Base-by-base conservation (phyloP, 179 eudicot species). In the Silene coronaria region DNA sequence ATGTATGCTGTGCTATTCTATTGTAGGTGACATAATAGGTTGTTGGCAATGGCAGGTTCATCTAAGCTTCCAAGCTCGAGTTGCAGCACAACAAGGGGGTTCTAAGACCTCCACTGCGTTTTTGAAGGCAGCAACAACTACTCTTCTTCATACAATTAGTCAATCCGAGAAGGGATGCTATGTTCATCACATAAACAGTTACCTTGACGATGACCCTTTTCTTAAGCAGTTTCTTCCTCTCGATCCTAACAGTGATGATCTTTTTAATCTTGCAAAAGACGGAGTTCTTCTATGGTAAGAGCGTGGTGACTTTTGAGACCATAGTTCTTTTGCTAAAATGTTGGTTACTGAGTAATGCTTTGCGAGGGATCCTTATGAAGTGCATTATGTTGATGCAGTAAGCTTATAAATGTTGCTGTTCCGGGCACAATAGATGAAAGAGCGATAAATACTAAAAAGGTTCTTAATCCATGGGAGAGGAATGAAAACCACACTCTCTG, bases 401-500 rank as follows among this genome's bases (percentile, higher is more conserved):
- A 89, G 79, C 90, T 91, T 75, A 91, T 91, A 77, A 91, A 91
- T 84, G 91, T 91, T 69, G 97, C 97, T 63, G 91, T 91, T 22
- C 90, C 94, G 34, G 84, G 85, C 27, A 91, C 97, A 30, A 87
- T 91, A 51, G 97, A 91, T 60, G 97, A 91, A 74, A 84, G 94
- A 79, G 85, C 97, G 23, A 89, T 91, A 76, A 91, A 91, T 86
- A 89, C 88, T 7, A 91, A 91, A 78, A 19, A 79, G 76, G 84
- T 88, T 38, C 89, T 91, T 17, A 89, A 91, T 60, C 93, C 94
- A 16, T 91, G 97, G 97, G 97, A 91, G 81, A 89, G 97, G 84
- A 89, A 89, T 72, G 94, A 91, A 82, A 91, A 91, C 77, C 97
- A 91, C 55, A 89, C 93, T 22, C 89, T 91, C 46, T 91, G 97